These are phyloP conservation scores for Phytophthora tentaculata DNA, from an alignment of 352 stramenopile species.

Conservation along the genomic window DNA sequence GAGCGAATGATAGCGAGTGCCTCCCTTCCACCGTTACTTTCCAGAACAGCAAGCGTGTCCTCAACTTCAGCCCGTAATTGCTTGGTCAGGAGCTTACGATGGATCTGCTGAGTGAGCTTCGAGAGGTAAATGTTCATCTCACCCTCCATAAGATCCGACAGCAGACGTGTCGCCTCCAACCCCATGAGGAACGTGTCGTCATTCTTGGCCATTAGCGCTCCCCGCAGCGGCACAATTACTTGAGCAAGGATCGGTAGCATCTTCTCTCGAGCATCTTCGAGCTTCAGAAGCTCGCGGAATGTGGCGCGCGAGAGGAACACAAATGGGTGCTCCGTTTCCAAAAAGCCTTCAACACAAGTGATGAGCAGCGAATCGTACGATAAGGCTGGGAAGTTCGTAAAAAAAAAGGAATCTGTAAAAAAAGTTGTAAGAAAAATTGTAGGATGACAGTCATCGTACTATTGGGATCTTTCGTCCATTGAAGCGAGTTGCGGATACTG, in stretches of 20 bases:
- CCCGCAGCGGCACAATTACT: slow-evolving; percentile 64
- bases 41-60: slow-evolving; percentile 66
- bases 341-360: slow-evolving; percentile 74
- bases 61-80: slow-evolving; percentile 58
- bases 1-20: slow-evolving; percentile 75
- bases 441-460: slow-evolving; percentile 31
- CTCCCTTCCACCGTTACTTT: slow-evolving; percentile 78
- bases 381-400: slow-evolving; percentile 34
- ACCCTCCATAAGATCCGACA: slow-evolving; percentile 67
- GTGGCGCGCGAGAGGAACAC: slow-evolving; percentile 78
- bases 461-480: slow-evolving; percentile 75
- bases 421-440: neutral
- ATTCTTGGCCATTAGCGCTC: slow-evolving; percentile 70
- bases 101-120: slow-evolving; percentile 82
- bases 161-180: slow-evolving; percentile 66
- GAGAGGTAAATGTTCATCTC: slow-evolving; percentile 82
- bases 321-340: slow-evolving; percentile 78
- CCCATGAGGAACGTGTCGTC: slow-evolving; percentile 77
- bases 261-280: slow-evolving; percentile 70
- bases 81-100: slow-evolving; percentile 73
- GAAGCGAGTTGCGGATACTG: slow-evolving; percentile 72
- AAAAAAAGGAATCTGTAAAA: neutral
- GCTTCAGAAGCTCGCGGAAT: slow-evolving; percentile 75
- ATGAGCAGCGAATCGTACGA: slow-evolving; percentile 76
- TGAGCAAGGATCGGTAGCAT: slow-evolving; percentile 58